Percentiles rank a stretch among this genome's conserved stretches.
Conservation (phyloP, 768 basidiomycete genomes). For the Mycena indigotica region DNA sequence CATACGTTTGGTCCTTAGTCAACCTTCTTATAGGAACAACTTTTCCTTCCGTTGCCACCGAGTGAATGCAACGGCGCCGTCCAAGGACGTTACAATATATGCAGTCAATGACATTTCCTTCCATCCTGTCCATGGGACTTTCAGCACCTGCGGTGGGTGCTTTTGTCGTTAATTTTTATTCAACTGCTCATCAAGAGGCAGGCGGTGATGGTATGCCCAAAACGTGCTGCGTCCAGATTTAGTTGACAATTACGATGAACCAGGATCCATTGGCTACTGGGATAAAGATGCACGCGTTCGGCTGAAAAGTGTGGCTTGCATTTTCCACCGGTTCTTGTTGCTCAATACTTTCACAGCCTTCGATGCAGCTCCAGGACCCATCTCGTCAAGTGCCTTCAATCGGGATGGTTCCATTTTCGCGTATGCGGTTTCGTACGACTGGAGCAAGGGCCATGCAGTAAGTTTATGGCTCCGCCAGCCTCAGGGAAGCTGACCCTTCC, state of each 20-base stretch:
- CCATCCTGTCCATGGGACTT: slow-evolving; percentile 83
- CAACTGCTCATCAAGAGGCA: slow-evolving; percentile 32
- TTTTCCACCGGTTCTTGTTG: slow-evolving; percentile 12
- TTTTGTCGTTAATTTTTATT: slow-evolving; percentile 24
- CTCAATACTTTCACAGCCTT: slow-evolving; percentile 51
- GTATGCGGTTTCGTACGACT: slow-evolving; percentile 91
- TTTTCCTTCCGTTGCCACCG: slow-evolving; percentile 90
- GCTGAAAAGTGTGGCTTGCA: slow-evolving; percentile 68
- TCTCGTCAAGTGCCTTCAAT: slow-evolving; percentile 83
- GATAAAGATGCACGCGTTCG: slow-evolving; percentile 92
- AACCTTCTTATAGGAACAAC: slow-evolving; percentile 52
- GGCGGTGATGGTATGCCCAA: slow-evolving; percentile 84
- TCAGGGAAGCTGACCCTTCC: background rate
- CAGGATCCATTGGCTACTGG: slow-evolving; percentile 93
- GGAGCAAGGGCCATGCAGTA: slow-evolving; percentile 71
- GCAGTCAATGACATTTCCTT: slow-evolving; percentile 87
- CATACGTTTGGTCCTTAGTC: background rate
- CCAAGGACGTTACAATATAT: slow-evolving; percentile 68
- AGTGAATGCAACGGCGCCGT: slow-evolving; percentile 54
- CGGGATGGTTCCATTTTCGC: slow-evolving; percentile 87
- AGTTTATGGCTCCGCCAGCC: background rate
- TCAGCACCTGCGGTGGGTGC: slow-evolving; percentile 70
- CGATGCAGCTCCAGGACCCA: slow-evolving; percentile 73
- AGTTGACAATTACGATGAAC: too few relatives aligned
- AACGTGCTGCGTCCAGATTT: too few relatives aligned